phyloP scores from a whole-genome alignment of 2,329 filamentous ascomycete genomes.

The Alternaria solani region DNA sequence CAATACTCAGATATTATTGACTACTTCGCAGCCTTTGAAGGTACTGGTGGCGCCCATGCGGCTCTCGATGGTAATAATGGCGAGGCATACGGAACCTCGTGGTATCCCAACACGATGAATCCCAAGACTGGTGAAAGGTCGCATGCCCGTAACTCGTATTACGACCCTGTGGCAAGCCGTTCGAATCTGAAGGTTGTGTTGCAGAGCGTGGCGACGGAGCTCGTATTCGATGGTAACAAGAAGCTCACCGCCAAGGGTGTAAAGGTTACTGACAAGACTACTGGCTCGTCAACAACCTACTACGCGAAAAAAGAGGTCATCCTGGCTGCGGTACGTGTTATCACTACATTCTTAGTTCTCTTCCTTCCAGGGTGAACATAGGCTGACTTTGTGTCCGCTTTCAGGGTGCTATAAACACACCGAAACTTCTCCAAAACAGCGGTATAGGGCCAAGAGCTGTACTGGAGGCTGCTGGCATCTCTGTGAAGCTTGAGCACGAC shows the following conservation, averaged over 20 bases:
- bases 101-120: conserved; percentile 49
- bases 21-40: conserved; percentile 36
- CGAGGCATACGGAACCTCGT: conserved; percentile 45
- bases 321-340: no score
- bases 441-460: conserved; percentile 41
- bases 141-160: conserved; percentile 44
- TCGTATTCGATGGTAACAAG: conserved; percentile 33
- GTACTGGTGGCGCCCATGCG: conserved; percentile 30
- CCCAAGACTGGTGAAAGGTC: conserved; percentile 40
- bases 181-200: conserved; percentile 43
- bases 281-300: conserved; percentile 23
- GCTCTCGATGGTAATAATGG: conserved; percentile 37
- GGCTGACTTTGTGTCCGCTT: no score
- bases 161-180: conserved; percentile 36
- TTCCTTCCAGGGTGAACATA: no score
- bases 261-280: conserved; percentile 31
- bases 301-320: conserved; percentile 61
- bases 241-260: conserved; percentile 36
- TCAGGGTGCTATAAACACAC: conserved; percentile 54
- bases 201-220: conserved; percentile 28
- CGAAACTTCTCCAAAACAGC: conserved; percentile 16
- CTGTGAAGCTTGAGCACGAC: conserved; percentile 35
- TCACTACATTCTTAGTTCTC: no score
- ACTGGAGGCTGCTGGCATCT: conserved; percentile 38
- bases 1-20: conserved; percentile 37